Evolutionary conservation across 371 early-diverging fungal species (phyloP), one percentile per base, ranked within the genome.

Genomic region (Mortierella sp.): DNA sequence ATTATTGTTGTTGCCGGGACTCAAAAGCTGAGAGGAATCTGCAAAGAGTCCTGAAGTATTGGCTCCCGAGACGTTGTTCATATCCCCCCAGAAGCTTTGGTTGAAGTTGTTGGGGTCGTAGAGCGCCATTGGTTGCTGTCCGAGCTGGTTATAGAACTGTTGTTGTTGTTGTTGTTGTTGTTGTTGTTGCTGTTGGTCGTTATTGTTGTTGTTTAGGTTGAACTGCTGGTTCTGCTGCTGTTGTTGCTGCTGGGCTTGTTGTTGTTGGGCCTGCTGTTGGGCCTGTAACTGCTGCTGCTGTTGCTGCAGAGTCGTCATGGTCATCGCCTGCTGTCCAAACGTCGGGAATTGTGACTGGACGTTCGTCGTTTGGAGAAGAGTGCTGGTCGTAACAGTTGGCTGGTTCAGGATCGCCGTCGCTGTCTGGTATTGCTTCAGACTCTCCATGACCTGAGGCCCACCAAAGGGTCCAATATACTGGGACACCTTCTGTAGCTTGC

Each of bases 401-500:
- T 84, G 85, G 44, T 54, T 84, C 46, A 85, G 29, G 44, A 85
- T 85, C 35, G 82, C 77, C 16, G 75, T 81, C n/a, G 85, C 68
- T 0, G 85, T 84, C 51, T 84, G 85, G 70, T 76, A 84, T 74
- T 84, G 85, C 49, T 84, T 81, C 74, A 84, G 51, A 65, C 85
- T 84, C 44, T 84, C 85, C 76, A 84, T 75, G 41, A 84, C 85
- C 56, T 81, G 81, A 54, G 85, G 78, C 24, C 85, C 85, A 3
- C 81, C 85, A 73, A 84, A 84, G 24, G 85, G 81, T 58, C 82
- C 82, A 73, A 85, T 70, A 44, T 71, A 85, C 75, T 85, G 86
- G 2, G 86, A 85, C 27, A 85, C 82, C 75, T 85, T 85, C 49
- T 85, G 85, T 32, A 85, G 55, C 72, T 85, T 85, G 24, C 85